Percentiles rank a stretch among this genome's conserved stretches.
These are phyloP conservation scores for Silybum marianum DNA, from an alignment of 129 eudicot species.

Conservation along the genomic window DNA sequence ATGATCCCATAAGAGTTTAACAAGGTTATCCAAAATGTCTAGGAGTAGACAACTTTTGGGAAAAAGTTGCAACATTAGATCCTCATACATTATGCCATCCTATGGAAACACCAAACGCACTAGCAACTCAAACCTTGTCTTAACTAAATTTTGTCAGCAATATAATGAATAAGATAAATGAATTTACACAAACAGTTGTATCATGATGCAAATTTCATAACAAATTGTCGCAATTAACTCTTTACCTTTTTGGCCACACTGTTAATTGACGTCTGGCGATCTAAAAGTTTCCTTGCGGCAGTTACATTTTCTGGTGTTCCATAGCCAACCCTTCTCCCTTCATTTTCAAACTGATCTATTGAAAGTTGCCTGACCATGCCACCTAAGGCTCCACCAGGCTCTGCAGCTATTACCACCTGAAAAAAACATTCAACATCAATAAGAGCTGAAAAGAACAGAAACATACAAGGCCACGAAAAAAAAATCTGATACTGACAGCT, in stretches of 20 bases:
- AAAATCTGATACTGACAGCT: constrained; percentile 65
- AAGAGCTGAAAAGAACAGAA: background rate
- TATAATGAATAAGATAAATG: background rate
- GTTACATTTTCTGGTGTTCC: constrained; percentile 97
- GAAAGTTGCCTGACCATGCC: constrained; percentile 98
- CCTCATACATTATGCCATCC: background rate
- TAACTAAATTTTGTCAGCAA: background rate
- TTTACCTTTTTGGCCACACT: constrained; percentile 94
- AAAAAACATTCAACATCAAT: background rate
- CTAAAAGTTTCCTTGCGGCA: constrained; percentile 95
- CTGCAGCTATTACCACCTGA: constrained; percentile 94
- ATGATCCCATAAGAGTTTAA: background rate
- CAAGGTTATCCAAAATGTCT: background rate
- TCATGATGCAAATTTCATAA: background rate
- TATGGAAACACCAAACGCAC: background rate
- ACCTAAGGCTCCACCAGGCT: constrained; percentile 97
- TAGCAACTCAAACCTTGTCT: background rate
- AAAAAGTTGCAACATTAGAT: background rate
- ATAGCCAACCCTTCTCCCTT: constrained; percentile 90
- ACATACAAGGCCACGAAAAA: background rate
- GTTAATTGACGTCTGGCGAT: constrained; percentile 88
- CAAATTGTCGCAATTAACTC: background rate
- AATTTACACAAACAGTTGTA: background rate
- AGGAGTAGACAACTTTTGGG: background rate
- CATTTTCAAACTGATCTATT: constrained; percentile 96